A percentile compares a stretch with the other conserved stretches of the same genome.
phyloP scores from a whole-genome alignment of 2,329 filamentous ascomycete species.

The Tolypocladium endophyticum region DNA sequence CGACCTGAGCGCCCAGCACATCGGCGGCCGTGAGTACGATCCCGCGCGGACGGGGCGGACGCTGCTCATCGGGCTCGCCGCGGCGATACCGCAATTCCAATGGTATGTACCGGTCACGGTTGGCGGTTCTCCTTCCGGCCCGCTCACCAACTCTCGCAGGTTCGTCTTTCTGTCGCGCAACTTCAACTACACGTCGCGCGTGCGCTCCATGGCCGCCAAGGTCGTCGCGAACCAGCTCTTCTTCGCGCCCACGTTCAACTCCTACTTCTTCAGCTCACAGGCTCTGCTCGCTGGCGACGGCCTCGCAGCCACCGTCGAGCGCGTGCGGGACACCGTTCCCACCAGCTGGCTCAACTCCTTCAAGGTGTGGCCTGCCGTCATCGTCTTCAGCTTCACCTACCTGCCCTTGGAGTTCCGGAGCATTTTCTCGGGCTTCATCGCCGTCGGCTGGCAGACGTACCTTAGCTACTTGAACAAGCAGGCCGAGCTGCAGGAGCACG shows the following conservation, averaged over 20 bases:
- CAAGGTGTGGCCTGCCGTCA: slow-evolving; percentile 83
- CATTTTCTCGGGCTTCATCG: slow-evolving; percentile 68
- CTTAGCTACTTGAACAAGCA: slow-evolving; percentile 67
- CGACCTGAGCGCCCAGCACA: slow-evolving; percentile 66
- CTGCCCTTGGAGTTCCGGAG: slow-evolving; percentile 69
- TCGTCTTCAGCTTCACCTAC: slow-evolving; percentile 79
- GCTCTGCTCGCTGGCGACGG: slow-evolving; percentile 62
- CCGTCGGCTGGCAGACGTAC: slow-evolving; percentile 90
- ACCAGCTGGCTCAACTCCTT: slow-evolving; percentile 66
- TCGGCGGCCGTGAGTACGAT: slow-evolving; percentile 55
- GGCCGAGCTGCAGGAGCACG: slow-evolving; percentile 40
- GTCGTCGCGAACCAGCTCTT: slow-evolving; percentile 68
- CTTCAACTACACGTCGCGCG: slow-evolving; percentile 74
- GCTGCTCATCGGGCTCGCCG: slow-evolving; percentile 61
- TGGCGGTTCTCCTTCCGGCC: not conserved
- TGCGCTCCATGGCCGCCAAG: slow-evolving; percentile 63
- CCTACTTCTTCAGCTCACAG: slow-evolving; percentile 75
- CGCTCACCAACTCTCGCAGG: slow-evolving; percentile 31
- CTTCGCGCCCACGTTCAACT: slow-evolving; percentile 77
- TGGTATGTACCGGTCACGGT: slow-evolving; percentile 49
- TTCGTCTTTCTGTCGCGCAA: slow-evolving; percentile 67
- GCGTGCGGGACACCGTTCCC: slow-evolving; percentile 67
- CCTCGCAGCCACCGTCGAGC: slow-evolving; percentile 52
- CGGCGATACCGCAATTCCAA: slow-evolving; percentile 67
- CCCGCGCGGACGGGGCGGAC: slow-evolving; percentile 58